A percentile compares a stretch with the other conserved stretches of the same genome.
These are phyloP conservation scores for Pseudocercospora macadamiae DNA, from an alignment of 2,329 filamentous ascomycete genomes.

Conservation along the genomic window DNA sequence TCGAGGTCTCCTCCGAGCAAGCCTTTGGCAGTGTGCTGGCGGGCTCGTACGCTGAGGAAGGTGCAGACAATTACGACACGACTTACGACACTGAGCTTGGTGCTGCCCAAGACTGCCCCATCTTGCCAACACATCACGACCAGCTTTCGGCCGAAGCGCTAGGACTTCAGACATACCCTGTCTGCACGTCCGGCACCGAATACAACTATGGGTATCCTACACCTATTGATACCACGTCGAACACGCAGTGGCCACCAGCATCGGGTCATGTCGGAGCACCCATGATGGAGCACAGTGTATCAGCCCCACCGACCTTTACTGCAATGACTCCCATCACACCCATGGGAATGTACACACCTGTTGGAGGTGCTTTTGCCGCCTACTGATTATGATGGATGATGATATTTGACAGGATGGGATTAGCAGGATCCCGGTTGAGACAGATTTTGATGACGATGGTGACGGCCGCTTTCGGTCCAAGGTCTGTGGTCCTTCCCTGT, in stretches of 20 bases:
- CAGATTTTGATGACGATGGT: background rate
- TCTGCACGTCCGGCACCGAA: conserved; percentile 15
- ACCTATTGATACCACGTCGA: conserved; percentile 22
- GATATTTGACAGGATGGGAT: background rate
- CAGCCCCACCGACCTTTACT: conserved; percentile 22
- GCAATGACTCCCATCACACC: conserved; percentile 9
- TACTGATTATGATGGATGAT: background rate
- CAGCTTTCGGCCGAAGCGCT: conserved; percentile 13
- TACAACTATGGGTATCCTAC: conserved; percentile 28
- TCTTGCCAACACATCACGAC: conserved; percentile 15
- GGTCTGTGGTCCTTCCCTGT: too few relatives aligned
- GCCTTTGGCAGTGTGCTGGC: conserved; percentile 10
- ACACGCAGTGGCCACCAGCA: conserved; percentile 7
- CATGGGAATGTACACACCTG: conserved; percentile 1
- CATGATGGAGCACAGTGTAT: conserved; percentile 27
- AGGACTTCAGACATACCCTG: background rate
- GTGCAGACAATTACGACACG: background rate
- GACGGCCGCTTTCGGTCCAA: too few relatives aligned
- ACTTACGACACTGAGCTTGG: conserved; percentile 8
- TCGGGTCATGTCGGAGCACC: conserved; percentile 9
- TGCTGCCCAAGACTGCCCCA: conserved; percentile 9
- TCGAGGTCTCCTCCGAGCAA: conserved; percentile 44
- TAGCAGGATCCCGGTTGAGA: background rate
- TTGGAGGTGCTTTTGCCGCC: background rate
- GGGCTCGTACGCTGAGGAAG: background rate